phyloP scores from a whole-genome alignment of 805 yeast species.

The Jamesozyma piceae region DNA sequence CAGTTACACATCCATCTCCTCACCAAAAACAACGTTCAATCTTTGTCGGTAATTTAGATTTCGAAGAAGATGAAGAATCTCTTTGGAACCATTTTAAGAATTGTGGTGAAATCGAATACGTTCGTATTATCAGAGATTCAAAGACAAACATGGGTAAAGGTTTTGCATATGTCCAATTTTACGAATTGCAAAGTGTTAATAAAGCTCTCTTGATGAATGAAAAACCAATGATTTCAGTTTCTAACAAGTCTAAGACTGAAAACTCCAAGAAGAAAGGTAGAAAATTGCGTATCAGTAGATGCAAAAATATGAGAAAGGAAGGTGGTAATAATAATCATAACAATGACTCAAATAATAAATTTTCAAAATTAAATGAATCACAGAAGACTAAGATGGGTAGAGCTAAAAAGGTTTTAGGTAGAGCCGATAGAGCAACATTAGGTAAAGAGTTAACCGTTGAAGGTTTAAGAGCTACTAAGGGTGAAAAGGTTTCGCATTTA shows the following conservation, averaged over 20 bases:
- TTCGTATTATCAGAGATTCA: constrained; percentile 82
- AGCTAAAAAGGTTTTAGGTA: constrained; percentile 65
- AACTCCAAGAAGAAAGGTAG: constrained; percentile 34
- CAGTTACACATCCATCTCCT: constrained; percentile 81
- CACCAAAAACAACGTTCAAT: constrained; percentile 77
- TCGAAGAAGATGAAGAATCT: constrained; percentile 84
- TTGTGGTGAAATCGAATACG: constrained; percentile 72
- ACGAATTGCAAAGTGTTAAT: constrained; percentile 60
- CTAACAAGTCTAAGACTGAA: constrained; percentile 9
- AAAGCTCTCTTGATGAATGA: constrained; percentile 74
- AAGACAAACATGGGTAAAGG: constrained; percentile 96
- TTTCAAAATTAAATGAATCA: constrained; percentile 40
- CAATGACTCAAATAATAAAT: constrained; percentile 23
- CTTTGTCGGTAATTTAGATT: constrained; percentile 89
- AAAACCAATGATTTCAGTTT: constrained; percentile 41
- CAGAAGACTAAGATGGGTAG: constrained; percentile 76
- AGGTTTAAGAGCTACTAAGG: constrained; percentile 72
- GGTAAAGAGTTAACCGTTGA: constrained; percentile 52
- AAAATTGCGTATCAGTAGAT: constrained; percentile 67
- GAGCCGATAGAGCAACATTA: constrained; percentile 64
- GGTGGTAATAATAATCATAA: constrained; percentile 8
- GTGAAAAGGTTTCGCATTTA: constrained; percentile 48
- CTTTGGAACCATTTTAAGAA: constrained; percentile 71
- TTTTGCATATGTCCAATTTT: constrained; percentile 89
- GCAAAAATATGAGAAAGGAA: constrained; percentile 37